Evolutionary conservation across 1,284 basidiomycete species (phyloP).

Genomic region (Xanthoconium separans): DNA sequence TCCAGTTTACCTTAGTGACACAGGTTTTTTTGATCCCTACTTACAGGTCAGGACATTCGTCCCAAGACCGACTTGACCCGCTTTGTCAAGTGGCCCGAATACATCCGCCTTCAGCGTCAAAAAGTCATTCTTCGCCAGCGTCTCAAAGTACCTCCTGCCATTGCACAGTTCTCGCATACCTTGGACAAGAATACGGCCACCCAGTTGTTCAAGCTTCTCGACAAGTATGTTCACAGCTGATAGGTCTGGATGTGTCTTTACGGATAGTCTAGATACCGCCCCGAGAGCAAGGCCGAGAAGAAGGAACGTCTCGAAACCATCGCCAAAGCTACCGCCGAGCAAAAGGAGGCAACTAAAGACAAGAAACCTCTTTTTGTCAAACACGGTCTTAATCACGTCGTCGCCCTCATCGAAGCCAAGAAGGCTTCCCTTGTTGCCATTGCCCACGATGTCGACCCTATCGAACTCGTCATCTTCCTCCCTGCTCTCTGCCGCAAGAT

Average conservation of each 20-base stretch:
- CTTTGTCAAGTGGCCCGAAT: constrained; percentile 99
- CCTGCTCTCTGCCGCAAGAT: constrained; percentile 99
- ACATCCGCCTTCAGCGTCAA: constrained; percentile 97
- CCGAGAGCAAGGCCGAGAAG: constrained; percentile 97
- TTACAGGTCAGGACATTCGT: constrained; percentile 88
- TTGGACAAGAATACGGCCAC: constrained; percentile 99
- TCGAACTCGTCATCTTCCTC: constrained; percentile 97
- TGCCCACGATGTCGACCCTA: constrained; percentile 98
- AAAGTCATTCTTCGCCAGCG: constrained; percentile 99
- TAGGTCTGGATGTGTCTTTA: not conserved
- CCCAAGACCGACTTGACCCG: constrained; percentile 91
- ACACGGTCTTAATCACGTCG: constrained; percentile 96
- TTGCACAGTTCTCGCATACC: constrained; percentile 97
- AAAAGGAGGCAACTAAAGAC: constrained; percentile 76
- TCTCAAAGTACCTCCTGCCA: constrained; percentile 97
- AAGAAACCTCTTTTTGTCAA: constrained; percentile 97
- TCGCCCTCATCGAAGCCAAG: constrained; percentile 95
- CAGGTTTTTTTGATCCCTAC: not conserved
- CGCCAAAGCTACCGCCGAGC: constrained; percentile 77
- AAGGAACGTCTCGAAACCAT: constrained; percentile 85
- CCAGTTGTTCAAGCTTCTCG: constrained; percentile 95
- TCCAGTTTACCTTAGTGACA: not conserved
- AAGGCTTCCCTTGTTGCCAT: constrained; percentile 97
- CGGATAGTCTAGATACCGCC: constrained; percentile 56
- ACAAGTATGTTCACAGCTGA: constrained; percentile 71